phyloP scores from a whole-genome alignment of 805 yeast species.

The Myxozyma melibiosi region DNA sequence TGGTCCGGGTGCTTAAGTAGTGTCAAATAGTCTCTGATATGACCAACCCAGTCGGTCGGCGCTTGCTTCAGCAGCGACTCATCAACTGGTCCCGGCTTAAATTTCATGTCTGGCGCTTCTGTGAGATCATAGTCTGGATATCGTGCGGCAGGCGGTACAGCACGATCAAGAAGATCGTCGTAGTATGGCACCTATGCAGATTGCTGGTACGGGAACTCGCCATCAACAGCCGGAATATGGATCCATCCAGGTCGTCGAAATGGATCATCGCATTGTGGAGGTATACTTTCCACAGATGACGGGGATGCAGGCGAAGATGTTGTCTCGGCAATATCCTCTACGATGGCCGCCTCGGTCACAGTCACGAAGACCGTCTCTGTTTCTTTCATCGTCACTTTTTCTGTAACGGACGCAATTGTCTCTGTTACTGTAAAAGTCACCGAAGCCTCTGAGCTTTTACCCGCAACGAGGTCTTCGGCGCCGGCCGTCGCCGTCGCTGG shows the following conservation, averaged over 20 bases:
- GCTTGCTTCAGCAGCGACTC: not conserved
- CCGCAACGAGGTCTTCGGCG: too few species aligned
- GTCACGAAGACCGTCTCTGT: too few species aligned
- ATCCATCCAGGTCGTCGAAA: slow-evolving; percentile 3
- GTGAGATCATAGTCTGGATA: not conserved
- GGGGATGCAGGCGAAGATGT: too few species aligned
- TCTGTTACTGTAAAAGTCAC: too few species aligned
- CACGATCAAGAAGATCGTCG: slow-evolving; percentile 10
- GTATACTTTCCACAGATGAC: too few species aligned
- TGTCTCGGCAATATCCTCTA: too few species aligned
- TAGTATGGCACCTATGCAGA: slow-evolving; percentile 13
- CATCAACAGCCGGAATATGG: not conserved
- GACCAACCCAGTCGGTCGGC: slow-evolving; percentile 10
- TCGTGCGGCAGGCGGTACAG: not conserved
- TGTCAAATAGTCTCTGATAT: slow-evolving; percentile 3
- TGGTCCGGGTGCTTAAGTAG: not conserved
- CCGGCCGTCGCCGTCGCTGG: too few species aligned
- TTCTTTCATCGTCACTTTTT: too few species aligned
- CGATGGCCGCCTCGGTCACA: too few species aligned
- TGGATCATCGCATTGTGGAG: slow-evolving; percentile 10
- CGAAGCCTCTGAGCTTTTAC: too few species aligned
- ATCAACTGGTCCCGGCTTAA: not conserved
- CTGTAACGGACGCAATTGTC: too few species aligned
- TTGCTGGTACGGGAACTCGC: not conserved
- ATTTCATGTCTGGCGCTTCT: not conserved